Evolutionary conservation across 768 basidiomycete genomes (phyloP), one percentile per base, ranked within the genome.

Genomic region (Macrocybe gigantea): DNA sequence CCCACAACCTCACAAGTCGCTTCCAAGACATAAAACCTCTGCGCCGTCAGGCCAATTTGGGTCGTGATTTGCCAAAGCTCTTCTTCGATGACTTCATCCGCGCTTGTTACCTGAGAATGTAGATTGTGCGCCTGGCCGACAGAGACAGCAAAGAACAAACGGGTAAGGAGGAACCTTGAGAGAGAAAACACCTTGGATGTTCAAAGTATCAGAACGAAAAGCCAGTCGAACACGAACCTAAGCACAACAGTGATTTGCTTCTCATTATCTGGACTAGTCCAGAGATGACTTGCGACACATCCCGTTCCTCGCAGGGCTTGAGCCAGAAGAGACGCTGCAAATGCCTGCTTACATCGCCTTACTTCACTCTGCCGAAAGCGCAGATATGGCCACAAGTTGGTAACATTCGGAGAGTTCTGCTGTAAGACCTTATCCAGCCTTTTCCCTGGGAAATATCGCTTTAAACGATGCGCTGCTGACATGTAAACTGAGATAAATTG

Each of bases 341-440:
- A 84, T n/a, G 55, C 53, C 3, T 48, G 47, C 45, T 64, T 71
- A 36, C 77, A 69, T 12, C 46, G 49, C 0, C 49, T 36, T 1
- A 60, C 55, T 59, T 87, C 83, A 9, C 56, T 51, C 49, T 68
- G 56, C n/a, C 86, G 77, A 14, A 66, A 56, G 29, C 62, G 63
- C 33, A 88, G 69, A 59, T 88, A 88, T 6, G 86, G 84, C 88
- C 88, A 90, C 58, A 83, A 68, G 53, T 88, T 80, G 1, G 73
- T 78, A 64, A 73, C 80, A 12, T 67, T 71, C 14, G 49, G 62
- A 11, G 74, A 61, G 53, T 77, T 64, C 8, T 60, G 58, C 39
- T 63, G 49, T 41, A 78, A 50, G 6, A 80, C 44, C 1, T 52
- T 33, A 12, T 65, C 63, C 38, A 81, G 63, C 39, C 84, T 75